These are phyloP conservation scores for Cenococcum geophilum DNA, from an alignment of 495 filamentous ascomycete species.

Conservation along the genomic window DNA sequence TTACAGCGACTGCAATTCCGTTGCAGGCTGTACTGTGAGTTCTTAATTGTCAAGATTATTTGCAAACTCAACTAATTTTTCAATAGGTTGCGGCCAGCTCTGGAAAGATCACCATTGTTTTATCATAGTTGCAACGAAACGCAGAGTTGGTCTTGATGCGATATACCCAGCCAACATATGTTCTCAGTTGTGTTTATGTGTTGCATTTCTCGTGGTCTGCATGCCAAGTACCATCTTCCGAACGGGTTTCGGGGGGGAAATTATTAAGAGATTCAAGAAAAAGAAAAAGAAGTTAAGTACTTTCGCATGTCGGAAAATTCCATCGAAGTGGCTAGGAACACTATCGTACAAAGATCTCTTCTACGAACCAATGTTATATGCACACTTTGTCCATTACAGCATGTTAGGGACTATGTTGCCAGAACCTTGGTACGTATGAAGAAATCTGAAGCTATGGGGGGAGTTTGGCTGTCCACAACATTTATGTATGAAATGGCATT, in stretches of 20 bases:
- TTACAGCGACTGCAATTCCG: slow-evolving; percentile 28
- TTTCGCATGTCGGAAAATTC: slow-evolving; percentile 6
- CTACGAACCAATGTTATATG: neutral
- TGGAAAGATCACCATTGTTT: slow-evolving; percentile 2
- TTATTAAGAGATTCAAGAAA: neutral
- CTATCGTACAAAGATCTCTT: slow-evolving; percentile 4
- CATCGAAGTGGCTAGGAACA: slow-evolving; percentile 3
- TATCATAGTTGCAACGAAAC: slow-evolving; percentile 4
- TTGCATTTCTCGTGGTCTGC: slow-evolving; percentile 3
- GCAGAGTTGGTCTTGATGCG: slow-evolving; percentile 5
- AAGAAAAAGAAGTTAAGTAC: neutral
- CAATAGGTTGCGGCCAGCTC: neutral
- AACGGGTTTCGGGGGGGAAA: neutral
- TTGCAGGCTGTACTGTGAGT: slow-evolving; percentile 37
- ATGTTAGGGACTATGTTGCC: neutral
- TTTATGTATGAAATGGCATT: neutral
- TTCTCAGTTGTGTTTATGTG: neutral
- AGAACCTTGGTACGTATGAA: neutral
- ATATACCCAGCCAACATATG: slow-evolving; percentile 1
- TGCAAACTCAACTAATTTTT: neutral
- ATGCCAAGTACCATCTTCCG: neutral
- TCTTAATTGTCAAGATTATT: neutral
- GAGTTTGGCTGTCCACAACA: slow-evolving; percentile 4
- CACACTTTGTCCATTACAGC: neutral
- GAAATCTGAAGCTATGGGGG: neutral